A percentile compares a stretch with the other conserved stretches of the same genome.
Conservation (phyloP, 495 filamentous ascomycete species). For the Baudoinia panamericana region DNA sequence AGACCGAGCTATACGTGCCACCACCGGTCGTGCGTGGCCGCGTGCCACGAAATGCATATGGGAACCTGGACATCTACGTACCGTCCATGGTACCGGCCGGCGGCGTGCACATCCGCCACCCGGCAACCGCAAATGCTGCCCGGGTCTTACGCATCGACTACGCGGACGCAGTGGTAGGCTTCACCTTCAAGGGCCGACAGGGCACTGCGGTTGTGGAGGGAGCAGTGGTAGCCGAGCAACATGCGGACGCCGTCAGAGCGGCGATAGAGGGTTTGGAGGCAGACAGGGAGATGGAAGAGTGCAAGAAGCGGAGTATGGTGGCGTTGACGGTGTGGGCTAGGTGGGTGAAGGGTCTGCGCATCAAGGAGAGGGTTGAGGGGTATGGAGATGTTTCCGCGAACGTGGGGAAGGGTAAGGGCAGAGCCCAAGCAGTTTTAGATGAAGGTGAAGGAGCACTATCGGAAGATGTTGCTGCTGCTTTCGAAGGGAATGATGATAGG, state of each 20-base stretch:
- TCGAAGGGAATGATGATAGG: constrained; percentile 11
- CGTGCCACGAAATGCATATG: constrained; percentile 75
- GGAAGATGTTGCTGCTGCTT: constrained; percentile 23
- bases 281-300: constrained; percentile 43
- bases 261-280: constrained; percentile 52
- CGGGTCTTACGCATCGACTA: constrained; percentile 71
- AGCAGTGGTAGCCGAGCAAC: constrained; percentile 58
- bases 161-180: constrained; percentile 79
- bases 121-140: constrained; percentile 58
- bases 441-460: constrained; percentile 9
- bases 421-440: background rate
- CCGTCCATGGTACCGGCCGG: constrained; percentile 84
- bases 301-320: constrained; percentile 41
- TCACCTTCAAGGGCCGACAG: constrained; percentile 64
- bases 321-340: constrained; percentile 62
- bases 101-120: constrained; percentile 55
- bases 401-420: constrained; percentile 32
- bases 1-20: constrained; percentile 63
- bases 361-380: constrained; percentile 58
- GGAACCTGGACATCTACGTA: constrained; percentile 84
- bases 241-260: constrained; percentile 54
- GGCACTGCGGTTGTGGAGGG: constrained; percentile 70
- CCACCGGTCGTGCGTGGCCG: constrained; percentile 61
- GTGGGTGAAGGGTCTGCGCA: constrained; percentile 61
- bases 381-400: constrained; percentile 33